Percentiles rank a stretch among this genome's conserved stretches.
Evolutionary conservation across 1,139 yeast species (phyloP).

Genomic region (Hanseniaspora gamundiae): DNA sequence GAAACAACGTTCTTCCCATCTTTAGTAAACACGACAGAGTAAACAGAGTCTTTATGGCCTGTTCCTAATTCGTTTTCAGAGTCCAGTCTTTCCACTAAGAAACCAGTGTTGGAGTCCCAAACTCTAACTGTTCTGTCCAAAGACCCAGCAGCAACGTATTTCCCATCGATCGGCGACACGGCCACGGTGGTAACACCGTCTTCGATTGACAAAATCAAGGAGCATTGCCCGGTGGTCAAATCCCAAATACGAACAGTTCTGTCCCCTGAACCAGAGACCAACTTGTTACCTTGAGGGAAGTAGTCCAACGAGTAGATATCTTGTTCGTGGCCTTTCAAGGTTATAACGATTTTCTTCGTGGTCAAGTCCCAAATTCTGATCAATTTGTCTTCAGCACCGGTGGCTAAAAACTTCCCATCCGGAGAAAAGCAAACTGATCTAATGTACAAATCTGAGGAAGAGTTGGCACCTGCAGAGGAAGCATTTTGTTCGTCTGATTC

Average conservation of each 20-base stretch:
- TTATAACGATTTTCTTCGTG: constrained; percentile 74
- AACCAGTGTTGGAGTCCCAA: constrained; percentile 94
- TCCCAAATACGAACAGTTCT: constrained; percentile 97
- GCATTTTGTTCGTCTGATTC: constrained; percentile 2
- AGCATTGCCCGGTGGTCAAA: constrained; percentile 81
- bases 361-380: constrained; percentile 95
- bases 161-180: constrained; percentile 82
- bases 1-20: constrained; percentile 88
- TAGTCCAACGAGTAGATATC: constrained; percentile 93
- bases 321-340: constrained; percentile 91
- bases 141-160: constrained; percentile 91
- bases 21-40: constrained; percentile 87
- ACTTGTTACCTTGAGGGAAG: constrained; percentile 88
- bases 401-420: constrained; percentile 88
- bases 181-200: constrained; percentile 98
- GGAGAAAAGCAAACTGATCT: constrained; percentile 95
- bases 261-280: constrained; percentile 95
- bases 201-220: constrained; percentile 79
- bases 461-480: constrained; percentile 3
- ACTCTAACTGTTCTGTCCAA: constrained; percentile 91
- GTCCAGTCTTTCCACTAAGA: constrained; percentile 84
- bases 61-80: constrained; percentile 78
- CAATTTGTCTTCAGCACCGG: constrained; percentile 96
- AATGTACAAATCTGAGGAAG: constrained; percentile 66
- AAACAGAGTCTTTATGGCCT: constrained; percentile 94